Evolutionary conservation across 768 basidiomycete species (phyloP), one percentile per base, ranked within the genome.

Genomic region (Tylopilus subfusipes): DNA sequence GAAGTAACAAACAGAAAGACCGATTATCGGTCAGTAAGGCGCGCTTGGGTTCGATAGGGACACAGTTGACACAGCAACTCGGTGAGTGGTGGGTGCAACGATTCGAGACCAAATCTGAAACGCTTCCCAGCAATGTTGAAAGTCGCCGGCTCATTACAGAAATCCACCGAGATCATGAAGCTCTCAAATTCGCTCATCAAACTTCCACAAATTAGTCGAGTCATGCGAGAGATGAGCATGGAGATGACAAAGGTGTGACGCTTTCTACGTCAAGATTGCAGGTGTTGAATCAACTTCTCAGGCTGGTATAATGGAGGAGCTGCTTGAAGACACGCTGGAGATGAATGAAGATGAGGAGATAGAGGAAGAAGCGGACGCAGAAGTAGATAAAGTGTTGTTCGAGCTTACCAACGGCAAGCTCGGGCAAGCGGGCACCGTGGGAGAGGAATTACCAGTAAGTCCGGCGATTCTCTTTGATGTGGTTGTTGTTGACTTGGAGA

Each of bases 121-220:
- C 47, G 46, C 55, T 39, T 34, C 33, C 27, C 61, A 98, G 97
- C 97, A 0, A 90, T 98, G 88, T 73, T 86, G 58, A 99, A 98
- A 75, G 92, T 98, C 38, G 98, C 97, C 10, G 97, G 97, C n/a
- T 84, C 95, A 7, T 76, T 99, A 57, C 96, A 98, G 73, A 97
- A 94, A 72, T 97, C 94, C 8, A 94, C 96, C 1, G 95, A 98
- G 70, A 98, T 98, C 57, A 98, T 99, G 95, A 98, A 90, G 73
- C 78, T 95, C 39, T 95, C 94, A n/a, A 98, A 96, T 73, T 75
- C 87, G 25, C 80, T 98, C 44, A 77, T 98, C 60, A 94, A 86
- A 64, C 78, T 99, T 16, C 97, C 97, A 18, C 93, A 98, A 69
- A 83, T 98, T 45, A 89, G 87, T 72, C 86, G 84, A 58, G 82